These are phyloP conservation scores for Irpex sp. DNA, from an alignment of 1,284 basidiomycete species.

Conservation along the genomic window DNA sequence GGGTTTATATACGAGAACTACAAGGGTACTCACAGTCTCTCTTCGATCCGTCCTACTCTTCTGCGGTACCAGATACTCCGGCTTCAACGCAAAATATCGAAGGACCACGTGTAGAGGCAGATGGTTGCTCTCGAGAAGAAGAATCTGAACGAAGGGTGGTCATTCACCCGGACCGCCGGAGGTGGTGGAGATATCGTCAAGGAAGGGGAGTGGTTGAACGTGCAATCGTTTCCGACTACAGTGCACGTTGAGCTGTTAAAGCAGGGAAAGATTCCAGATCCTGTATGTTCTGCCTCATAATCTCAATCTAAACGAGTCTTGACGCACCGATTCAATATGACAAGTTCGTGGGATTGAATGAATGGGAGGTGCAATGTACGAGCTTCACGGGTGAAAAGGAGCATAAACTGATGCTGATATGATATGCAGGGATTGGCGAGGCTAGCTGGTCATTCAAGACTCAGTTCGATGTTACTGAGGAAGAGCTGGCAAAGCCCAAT, in stretches of 20 bases:
- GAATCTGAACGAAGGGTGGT: slow-evolving; percentile 46
- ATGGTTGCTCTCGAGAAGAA: background rate
- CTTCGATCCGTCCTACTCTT: too few relatives aligned
- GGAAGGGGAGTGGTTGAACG: slow-evolving; percentile 63
- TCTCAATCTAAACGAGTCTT: slow-evolving; percentile 1
- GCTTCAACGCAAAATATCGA: too few relatives aligned
- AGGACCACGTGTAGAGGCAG: background rate
- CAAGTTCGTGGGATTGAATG: slow-evolving; percentile 71
- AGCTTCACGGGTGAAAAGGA: background rate
- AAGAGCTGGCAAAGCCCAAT: slow-evolving; percentile 43
- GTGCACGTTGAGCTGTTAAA: slow-evolving; percentile 83
- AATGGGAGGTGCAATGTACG: slow-evolving; percentile 87
- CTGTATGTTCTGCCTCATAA: slow-evolving; percentile 41
- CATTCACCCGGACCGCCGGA: slow-evolving; percentile 57
- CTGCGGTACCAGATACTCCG: too few relatives aligned
- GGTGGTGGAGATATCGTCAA: slow-evolving; percentile 52
- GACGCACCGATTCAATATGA: slow-evolving; percentile 2
- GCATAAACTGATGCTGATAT: background rate
- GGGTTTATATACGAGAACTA: too few relatives aligned
- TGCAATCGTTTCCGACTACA: slow-evolving; percentile 70
- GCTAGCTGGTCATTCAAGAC: slow-evolving; percentile 83
- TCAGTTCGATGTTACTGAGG: slow-evolving; percentile 49
- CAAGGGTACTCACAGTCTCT: background rate
- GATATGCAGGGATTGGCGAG: slow-evolving; percentile 77
- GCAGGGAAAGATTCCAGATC: slow-evolving; percentile 73